phyloP scores from a whole-genome alignment of 345 rosid genomes.

The Physaria fendleri region DNA sequence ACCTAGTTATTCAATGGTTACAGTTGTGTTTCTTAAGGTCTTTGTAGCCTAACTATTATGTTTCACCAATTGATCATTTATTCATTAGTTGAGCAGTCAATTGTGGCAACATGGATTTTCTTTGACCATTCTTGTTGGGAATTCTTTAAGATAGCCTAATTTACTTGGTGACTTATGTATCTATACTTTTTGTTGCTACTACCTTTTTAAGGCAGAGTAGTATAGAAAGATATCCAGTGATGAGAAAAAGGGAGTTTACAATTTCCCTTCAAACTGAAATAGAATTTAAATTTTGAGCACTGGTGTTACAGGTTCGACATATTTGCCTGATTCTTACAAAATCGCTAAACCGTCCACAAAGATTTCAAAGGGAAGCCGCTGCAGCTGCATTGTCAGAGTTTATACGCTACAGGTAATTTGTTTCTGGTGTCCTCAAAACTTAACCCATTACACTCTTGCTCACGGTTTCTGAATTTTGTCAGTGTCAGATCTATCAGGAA shows the following conservation, averaged over 20 bases:
- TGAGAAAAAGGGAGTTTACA: neutral
- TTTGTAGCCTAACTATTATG: slow-evolving; percentile 1
- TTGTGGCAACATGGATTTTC: neutral
- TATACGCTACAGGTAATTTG: slow-evolving; percentile 66
- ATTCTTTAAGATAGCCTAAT: neutral
- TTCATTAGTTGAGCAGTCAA: neutral
- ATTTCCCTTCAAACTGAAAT: slow-evolving; percentile 6
- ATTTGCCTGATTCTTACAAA: slow-evolving; percentile 69
- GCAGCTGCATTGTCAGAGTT: slow-evolving; percentile 96
- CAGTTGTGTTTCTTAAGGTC: slow-evolving; percentile 5
- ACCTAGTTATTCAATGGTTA: slow-evolving; percentile 1
- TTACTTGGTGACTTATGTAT: neutral
- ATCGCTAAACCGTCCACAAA: slow-evolving; percentile 60
- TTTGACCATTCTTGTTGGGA: slow-evolving; percentile 5
- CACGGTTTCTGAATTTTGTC: slow-evolving; percentile 6
- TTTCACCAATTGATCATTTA: slow-evolving; percentile 11
- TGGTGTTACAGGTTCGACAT: slow-evolving; percentile 57
- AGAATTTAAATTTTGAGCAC: slow-evolving; percentile 12
- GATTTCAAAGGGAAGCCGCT: slow-evolving; percentile 89
- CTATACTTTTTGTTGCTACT: neutral
- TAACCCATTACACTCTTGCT: neutral
- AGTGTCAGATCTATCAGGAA: neutral
- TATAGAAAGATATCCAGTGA: neutral
- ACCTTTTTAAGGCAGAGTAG: neutral
- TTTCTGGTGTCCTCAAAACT: neutral